Conservation (phyloP, 2,329 filamentous ascomycete species). For the Fusarium albosuccineum region DNA sequence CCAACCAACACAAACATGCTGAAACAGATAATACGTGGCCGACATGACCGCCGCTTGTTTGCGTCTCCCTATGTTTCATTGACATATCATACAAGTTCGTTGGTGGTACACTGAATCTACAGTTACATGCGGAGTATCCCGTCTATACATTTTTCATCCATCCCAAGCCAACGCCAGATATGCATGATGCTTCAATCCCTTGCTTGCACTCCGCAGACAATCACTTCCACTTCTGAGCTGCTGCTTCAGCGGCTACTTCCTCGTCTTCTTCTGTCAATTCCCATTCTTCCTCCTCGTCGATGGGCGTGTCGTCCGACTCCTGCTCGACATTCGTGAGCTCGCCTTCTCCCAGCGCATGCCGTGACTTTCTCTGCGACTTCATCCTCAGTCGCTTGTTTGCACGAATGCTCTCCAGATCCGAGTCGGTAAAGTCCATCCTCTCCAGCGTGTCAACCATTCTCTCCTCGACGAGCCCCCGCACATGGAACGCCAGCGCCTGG, state of each 20-base stretch:
- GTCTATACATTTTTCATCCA: conserved; percentile 14
- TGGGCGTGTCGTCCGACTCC: conserved; percentile 33
- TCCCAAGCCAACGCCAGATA: conserved; percentile 30
- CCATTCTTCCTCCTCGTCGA: conserved; percentile 30
- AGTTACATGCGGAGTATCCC: conserved; percentile 25
- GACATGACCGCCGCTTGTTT: neutral
- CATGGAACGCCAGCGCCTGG: conserved; percentile 80
- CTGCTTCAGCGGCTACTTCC: neutral
- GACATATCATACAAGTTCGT: conserved; percentile 20
- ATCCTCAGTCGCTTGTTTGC: conserved; percentile 41
- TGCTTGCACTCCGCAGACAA: conserved; percentile 14
- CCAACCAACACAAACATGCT: conserved; percentile 2
- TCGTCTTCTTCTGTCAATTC: neutral
- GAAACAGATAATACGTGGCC: conserved; percentile 16
- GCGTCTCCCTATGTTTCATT: neutral
- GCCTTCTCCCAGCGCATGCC: conserved; percentile 29
- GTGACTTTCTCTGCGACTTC: conserved; percentile 19
- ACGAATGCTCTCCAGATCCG: conserved; percentile 48
- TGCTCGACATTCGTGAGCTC: conserved; percentile 30
- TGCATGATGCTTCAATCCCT: conserved; percentile 1
- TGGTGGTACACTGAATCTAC: conserved; percentile 35
- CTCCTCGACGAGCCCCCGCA: conserved; percentile 81
- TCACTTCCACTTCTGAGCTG: conserved; percentile 10
- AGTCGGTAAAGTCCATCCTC: conserved; percentile 64
- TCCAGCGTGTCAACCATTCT: conserved; percentile 68